Evolutionary conservation across 1,284 basidiomycete species (phyloP).

Genomic region (Golubevia sp.): DNA sequence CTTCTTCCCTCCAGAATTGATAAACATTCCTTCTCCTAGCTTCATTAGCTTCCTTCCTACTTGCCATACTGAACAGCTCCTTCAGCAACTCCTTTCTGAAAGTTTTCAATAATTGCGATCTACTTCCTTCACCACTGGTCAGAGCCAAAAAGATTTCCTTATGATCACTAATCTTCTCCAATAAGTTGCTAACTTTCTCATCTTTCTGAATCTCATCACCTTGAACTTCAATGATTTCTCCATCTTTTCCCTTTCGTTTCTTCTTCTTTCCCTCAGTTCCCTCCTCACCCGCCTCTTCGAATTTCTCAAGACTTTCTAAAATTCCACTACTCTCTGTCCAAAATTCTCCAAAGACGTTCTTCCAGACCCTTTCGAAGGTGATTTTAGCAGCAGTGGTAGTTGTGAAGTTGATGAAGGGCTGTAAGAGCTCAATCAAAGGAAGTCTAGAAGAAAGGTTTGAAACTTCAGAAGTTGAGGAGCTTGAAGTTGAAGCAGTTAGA

Average conservation of each 20-base stretch:
- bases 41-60: slow-evolving; percentile 74
- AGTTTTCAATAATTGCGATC: slow-evolving; percentile 20
- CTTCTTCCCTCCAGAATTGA: slow-evolving; percentile 72
- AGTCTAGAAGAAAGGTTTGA: slow-evolving; percentile 19
- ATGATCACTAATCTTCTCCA: too few species aligned
- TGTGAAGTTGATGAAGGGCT: slow-evolving; percentile 74
- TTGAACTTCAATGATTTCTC: slow-evolving; percentile 7
- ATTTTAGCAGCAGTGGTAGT: slow-evolving; percentile 70
- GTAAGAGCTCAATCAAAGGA: slow-evolving; percentile 70
- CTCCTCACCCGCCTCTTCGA: not conserved
- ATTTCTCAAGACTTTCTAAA: slow-evolving; percentile 1
- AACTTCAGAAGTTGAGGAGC: slow-evolving; percentile 30
- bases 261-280: not conserved
- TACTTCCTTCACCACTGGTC: slow-evolving; percentile 58
- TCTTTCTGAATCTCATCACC: slow-evolving; percentile 19
- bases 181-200: slow-evolving; percentile 65
- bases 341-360: slow-evolving; percentile 72
- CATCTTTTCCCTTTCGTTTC: not conserved
- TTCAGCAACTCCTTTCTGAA: slow-evolving; percentile 71
- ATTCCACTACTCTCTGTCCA: slow-evolving; percentile 24
- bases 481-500: slow-evolving; percentile 28
- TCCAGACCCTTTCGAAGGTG: slow-evolving; percentile 74
- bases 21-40: slow-evolving; percentile 82
- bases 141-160: slow-evolving; percentile 62
- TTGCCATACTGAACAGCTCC: slow-evolving; percentile 76